These are phyloP conservation scores for Sporothrix globosa DNA, from an alignment of 2,329 filamentous ascomycete genomes.

Conservation along the genomic window DNA sequence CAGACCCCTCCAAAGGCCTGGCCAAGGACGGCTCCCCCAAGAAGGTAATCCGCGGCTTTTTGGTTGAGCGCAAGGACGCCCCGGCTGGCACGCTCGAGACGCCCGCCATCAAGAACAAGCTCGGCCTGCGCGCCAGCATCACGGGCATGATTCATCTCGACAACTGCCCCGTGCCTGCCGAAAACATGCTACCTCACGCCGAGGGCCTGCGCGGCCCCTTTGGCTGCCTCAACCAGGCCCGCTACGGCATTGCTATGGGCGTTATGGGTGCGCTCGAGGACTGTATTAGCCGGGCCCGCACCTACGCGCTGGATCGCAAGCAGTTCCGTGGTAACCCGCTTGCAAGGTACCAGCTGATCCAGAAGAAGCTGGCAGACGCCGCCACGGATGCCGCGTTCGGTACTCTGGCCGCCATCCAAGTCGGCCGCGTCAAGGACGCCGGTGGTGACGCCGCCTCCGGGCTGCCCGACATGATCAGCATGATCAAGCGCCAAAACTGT, in stretches of 20 bases:
- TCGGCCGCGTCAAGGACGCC: constrained; percentile 89
- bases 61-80: constrained; percentile 83
- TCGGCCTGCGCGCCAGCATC: constrained; percentile 85
- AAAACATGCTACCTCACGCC: constrained; percentile 91
- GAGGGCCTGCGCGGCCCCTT: constrained; percentile 90
- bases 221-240: constrained; percentile 88
- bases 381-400: constrained; percentile 89
- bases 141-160: constrained; percentile 99
- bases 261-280: constrained; percentile 94
- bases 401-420: constrained; percentile 85
- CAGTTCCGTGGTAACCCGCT: constrained; percentile 97
- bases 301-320: constrained; percentile 88
- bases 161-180: constrained; percentile 81
- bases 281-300: constrained; percentile 76
- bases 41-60: constrained; percentile 75
- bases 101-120: constrained; percentile 92
- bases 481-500: constrained; percentile 98
- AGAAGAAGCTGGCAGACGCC: constrained; percentile 97
- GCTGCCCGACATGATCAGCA: constrained; percentile 86
- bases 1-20: constrained; percentile 74
- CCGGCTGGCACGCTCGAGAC: constrained; percentile 89
- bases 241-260: constrained; percentile 92
- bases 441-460: constrained; percentile 83
- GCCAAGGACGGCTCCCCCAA: constrained; percentile 32
- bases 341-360: constrained; percentile 93